These are phyloP conservation scores for Chiua virens DNA, from an alignment of 768 basidiomycete genomes.

Conservation along the genomic window DNA sequence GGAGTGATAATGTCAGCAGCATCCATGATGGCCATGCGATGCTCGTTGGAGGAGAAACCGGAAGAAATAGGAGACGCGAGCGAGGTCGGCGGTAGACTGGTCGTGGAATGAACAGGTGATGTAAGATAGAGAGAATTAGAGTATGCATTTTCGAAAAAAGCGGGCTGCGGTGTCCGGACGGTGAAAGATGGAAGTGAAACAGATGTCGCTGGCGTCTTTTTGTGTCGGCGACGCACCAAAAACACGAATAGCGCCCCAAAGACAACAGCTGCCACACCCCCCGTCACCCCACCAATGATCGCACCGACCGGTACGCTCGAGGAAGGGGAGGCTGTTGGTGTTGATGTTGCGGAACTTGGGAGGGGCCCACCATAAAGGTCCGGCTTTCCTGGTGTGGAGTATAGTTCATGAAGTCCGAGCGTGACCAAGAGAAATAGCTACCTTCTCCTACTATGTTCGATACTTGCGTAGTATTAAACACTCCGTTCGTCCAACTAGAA, in stretches of 20 bases:
- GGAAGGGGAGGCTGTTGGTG: conserved; percentile 1
- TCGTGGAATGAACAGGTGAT: conserved; percentile 11
- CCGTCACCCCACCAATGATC: conserved; percentile 25
- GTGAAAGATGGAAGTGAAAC: not conserved
- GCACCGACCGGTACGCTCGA: conserved; percentile 10
- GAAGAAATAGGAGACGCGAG: not conserved
- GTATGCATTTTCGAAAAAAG: not conserved
- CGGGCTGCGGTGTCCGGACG: not conserved
- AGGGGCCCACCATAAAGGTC: conserved; percentile 19
- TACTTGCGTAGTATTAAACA: conserved; percentile 17
- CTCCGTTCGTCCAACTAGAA: conserved; percentile 11
- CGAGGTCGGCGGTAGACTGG: conserved; percentile 4
- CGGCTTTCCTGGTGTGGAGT: conserved; percentile 5
- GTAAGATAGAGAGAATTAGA: not conserved
- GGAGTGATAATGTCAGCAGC: conserved; percentile 23
- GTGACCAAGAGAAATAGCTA: not conserved
- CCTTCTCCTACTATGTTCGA: conserved; percentile 1
- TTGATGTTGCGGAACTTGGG: too few relatives aligned
- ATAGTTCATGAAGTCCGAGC: not conserved
- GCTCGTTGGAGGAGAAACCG: not conserved
- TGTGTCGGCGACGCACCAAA: conserved; percentile 12
- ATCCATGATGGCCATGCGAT: conserved; percentile 9
- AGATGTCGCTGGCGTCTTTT: not conserved
- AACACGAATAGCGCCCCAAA: conserved; percentile 12
- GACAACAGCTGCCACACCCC: conserved; percentile 11